These are phyloP conservation scores for Malassezia japonica DNA, from an alignment of 1,284 basidiomycete species.

Conservation along the genomic window DNA sequence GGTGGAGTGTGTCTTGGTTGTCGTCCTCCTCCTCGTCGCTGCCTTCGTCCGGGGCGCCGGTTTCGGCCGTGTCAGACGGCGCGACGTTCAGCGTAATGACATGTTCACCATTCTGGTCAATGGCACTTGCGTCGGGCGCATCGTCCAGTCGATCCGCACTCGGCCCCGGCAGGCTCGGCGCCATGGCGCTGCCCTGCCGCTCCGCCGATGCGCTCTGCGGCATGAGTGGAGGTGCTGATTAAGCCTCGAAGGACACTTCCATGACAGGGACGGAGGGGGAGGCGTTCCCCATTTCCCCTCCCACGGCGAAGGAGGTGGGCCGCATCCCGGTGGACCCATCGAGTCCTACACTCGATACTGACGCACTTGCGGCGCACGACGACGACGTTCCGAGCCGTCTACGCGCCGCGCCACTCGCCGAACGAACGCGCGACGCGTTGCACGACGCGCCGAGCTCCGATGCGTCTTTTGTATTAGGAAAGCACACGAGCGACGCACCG, in stretches of 20 bases:
- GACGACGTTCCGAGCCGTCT: conserved; percentile 12
- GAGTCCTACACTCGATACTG: not conserved
- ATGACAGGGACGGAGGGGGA: not conserved
- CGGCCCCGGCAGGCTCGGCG: too few relatives aligned
- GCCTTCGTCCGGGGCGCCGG: not conserved
- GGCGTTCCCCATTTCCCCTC: conserved; percentile 9
- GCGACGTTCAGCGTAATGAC: not conserved
- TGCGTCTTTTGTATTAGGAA: not conserved
- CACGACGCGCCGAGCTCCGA: not conserved
- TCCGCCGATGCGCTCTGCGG: too few relatives aligned
- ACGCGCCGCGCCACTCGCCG: not conserved
- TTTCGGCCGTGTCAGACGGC: not conserved
- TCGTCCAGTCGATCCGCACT: too few relatives aligned
- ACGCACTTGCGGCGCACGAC: not conserved
- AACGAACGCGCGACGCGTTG: not conserved
- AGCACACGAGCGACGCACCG: not conserved
- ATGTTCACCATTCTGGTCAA: not conserved
- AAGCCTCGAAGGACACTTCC: too few relatives aligned
- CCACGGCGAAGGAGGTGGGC: not conserved
- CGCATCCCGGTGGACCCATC: not conserved
- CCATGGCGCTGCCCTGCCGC: too few relatives aligned
- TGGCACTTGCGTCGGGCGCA: too few relatives aligned
- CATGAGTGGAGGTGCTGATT: too few relatives aligned
- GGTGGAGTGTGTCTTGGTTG: not conserved
- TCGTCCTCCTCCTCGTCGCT: not conserved